Conservation (phyloP, 768 basidiomycete species). For the button mushroom (Agaricus bisporus) region DNA sequence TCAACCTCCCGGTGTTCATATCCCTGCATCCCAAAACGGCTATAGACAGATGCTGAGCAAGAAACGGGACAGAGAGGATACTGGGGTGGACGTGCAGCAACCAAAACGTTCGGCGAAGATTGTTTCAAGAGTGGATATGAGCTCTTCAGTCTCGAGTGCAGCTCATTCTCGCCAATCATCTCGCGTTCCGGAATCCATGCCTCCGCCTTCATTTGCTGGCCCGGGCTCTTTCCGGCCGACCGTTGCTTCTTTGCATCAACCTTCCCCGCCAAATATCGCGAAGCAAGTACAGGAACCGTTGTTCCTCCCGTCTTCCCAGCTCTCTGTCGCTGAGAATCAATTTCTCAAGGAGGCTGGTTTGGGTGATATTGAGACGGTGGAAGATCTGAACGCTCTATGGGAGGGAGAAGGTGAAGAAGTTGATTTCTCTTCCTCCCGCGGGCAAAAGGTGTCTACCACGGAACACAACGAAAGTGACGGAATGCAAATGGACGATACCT, state of each 20-base stretch:
- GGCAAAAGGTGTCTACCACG: conserved; percentile 5
- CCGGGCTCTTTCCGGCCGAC: conserved; percentile 1
- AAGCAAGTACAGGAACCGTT: conserved; percentile 29
- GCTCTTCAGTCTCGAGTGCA: conserved; percentile 9
- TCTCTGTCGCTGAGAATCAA: conserved; percentile 49
- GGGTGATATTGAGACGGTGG: conserved; percentile 50
- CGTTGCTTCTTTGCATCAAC: conserved; percentile 9
- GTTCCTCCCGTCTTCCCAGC: conserved; percentile 50
- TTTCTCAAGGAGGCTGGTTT: conserved; percentile 56
- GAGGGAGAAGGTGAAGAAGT: conserved; percentile 58
- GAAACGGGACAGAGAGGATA: conserved; percentile 42
- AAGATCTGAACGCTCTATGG: conserved; percentile 55
- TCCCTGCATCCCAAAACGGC: conserved; percentile 21
- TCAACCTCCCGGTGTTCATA: conserved; percentile 38
- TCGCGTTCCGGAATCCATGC: conserved; percentile 30
- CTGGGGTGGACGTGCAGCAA: conserved; percentile 32
- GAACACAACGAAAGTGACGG: conserved; percentile 12
- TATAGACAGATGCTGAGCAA: conserved; percentile 17
- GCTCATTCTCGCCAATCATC: conserved; percentile 18
- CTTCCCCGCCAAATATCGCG: conserved; percentile 12
- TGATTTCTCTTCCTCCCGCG: conserved; percentile 28
- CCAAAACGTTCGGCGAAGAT: conserved; percentile 50
- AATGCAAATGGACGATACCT: conserved; percentile 15
- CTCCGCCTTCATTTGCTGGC: conserved; percentile 26
- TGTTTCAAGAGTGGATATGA: conserved; percentile 31